Conservation (phyloP, 2,329 filamentous ascomycete genomes). For the Exophiala calicioides region DNA sequence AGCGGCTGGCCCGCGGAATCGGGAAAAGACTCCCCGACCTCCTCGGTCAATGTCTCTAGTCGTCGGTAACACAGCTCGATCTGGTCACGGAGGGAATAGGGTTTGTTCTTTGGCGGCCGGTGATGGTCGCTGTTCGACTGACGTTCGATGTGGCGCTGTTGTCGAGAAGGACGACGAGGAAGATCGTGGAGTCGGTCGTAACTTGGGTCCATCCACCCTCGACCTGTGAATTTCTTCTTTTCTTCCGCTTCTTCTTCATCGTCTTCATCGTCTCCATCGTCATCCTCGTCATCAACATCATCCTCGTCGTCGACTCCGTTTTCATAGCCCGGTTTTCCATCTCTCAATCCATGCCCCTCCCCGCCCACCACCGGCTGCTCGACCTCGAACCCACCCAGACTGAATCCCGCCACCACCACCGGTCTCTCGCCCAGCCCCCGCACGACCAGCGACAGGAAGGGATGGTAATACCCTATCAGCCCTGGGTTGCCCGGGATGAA, state of each 20-base stretch:
- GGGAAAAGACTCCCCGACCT: too few relatives aligned
- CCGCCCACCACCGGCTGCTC: background rate
- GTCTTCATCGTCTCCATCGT: background rate
- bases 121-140: background rate
- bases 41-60: slow-evolving; percentile 42
- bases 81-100: slow-evolving; percentile 42
- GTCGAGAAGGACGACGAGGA: too few relatives aligned
- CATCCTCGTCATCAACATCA: background rate
- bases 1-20: slow-evolving; percentile 14
- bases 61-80: slow-evolving; percentile 50
- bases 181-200: too few relatives aligned
- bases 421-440: slow-evolving; percentile 6
- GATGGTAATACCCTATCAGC: slow-evolving; percentile 51
- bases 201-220: too few relatives aligned
- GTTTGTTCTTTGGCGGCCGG: too few relatives aligned
- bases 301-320: background rate
- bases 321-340: too few relatives aligned
- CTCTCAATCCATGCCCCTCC: too few relatives aligned
- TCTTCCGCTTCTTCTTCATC: background rate
- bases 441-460: slow-evolving; percentile 43
- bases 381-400: slow-evolving; percentile 28
- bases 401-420: slow-evolving; percentile 23
- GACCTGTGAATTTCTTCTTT: background rate
- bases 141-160: too few relatives aligned
- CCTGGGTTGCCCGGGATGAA: slow-evolving; percentile 55